A percentile compares a stretch with the other conserved stretches of the same genome.
Evolutionary conservation across 495 filamentous ascomycete genomes (phyloP).

Genomic region (Apiosordaria backusii): DNA sequence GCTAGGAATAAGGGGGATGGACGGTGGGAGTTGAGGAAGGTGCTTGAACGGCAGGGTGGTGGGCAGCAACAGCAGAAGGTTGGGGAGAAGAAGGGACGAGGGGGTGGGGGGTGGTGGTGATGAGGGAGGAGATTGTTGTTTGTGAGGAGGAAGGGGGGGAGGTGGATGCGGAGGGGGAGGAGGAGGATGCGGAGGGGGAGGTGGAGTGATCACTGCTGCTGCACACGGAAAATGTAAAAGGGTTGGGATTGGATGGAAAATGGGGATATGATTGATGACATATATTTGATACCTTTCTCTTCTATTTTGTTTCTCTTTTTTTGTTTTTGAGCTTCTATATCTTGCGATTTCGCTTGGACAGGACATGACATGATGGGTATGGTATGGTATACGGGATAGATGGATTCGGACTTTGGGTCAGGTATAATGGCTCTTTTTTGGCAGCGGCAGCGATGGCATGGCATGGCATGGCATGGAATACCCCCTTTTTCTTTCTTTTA

Average conservation of each 20-base stretch:
- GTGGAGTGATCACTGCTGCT: slow-evolving; percentile 11
- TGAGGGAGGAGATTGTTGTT: slow-evolving; percentile 20
- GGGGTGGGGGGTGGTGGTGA: slow-evolving; percentile 11
- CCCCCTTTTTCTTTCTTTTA: not conserved
- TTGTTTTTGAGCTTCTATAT: not conserved
- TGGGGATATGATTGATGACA: not conserved
- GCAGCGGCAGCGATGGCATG: no score
- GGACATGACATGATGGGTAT: not conserved
- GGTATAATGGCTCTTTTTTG: no score
- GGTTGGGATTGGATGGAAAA: not conserved
- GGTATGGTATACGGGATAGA: no score
- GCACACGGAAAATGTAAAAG: no score
- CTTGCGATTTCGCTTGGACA: no score
- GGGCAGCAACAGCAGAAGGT: not conserved
- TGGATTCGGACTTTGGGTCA: no score
- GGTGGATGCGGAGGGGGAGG: slow-evolving; percentile 5
- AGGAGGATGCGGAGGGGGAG: slow-evolving; percentile 17
- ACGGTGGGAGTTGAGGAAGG: slow-evolving; percentile 19
- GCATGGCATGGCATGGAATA: not conserved
- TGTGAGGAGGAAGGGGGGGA: not conserved
- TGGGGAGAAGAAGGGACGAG: not conserved
- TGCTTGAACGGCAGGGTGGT: slow-evolving; percentile 11
- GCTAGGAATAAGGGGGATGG: not conserved
- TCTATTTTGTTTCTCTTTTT: not conserved
- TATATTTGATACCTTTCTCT: slow-evolving; percentile 3